Evolutionary conservation across 495 filamentous ascomycete species (phyloP), one percentile per base, ranked within the genome.

Genomic region (Hypoxylon cercidicola): DNA sequence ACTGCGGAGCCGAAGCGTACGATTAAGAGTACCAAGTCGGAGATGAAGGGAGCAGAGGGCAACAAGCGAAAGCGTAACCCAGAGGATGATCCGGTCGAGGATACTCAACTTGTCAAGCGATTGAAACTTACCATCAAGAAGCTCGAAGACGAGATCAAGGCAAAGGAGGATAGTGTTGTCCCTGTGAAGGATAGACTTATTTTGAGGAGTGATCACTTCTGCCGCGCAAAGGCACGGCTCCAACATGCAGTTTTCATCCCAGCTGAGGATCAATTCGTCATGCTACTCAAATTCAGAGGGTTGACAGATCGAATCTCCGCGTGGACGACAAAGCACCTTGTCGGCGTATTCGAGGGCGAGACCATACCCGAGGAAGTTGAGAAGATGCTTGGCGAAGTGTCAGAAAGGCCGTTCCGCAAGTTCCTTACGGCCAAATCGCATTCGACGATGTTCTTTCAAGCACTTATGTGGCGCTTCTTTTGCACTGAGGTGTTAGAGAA

Each of bases 401-500:
- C 56, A 9, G 13, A 20, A 5, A 60, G 10, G 13, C 47, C 46
- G 18, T 15, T 45, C 18, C 47, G 23, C 47, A 25, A 44, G 28
- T 60, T 51, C 21, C 37, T 60, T 21, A 8, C 3, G 0, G 1
- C 4, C 7, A 0, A 0, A 20, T 12, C 34, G 2, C 15, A 59
- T 32, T 34, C 35, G 15, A 13, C 0, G 1, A 5, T 13, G 5
- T 51, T 43, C 25, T 50, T 59, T 11, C 1, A 20, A 21, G 55
- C 55, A 13, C 21, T 50, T 1, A 43, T 59, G 5, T 59, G 46
- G 45, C 10, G 34, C 32, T 59, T 51, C 21, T 4, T 50, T 32
- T 41, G 55, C 18, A 46, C 16, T 15, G 46, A 50, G 16, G 20
- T 44, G 19, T 16, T 59, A 15, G 54, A 50, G 6, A 43, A 34